These are phyloP conservation scores for Aureobasidium zeae DNA, from an alignment of 2,329 filamentous ascomycete genomes.

Conservation along the genomic window DNA sequence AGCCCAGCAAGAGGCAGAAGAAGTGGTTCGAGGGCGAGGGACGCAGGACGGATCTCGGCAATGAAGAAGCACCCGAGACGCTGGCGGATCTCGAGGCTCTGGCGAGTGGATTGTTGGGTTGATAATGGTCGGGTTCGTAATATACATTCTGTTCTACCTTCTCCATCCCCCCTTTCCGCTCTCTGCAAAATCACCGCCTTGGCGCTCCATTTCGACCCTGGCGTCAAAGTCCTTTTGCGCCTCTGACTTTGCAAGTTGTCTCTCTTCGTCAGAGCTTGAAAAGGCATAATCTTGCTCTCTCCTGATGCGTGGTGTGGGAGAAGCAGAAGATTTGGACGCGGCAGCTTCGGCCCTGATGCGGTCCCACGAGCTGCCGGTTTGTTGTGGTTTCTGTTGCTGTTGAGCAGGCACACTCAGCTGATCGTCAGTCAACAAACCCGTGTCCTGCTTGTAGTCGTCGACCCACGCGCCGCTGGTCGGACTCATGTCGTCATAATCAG, in stretches of 20 bases:
- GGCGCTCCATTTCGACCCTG: conserved; percentile 40
- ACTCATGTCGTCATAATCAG: conserved; percentile 31
- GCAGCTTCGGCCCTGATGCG: conserved; percentile 28
- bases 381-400: neutral
- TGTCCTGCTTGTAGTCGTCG: conserved; percentile 25
- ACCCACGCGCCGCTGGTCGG: conserved; percentile 30
- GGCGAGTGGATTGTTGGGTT: conserved; percentile 57
- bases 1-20: conserved; percentile 56
- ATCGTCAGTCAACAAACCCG: conserved; percentile 26
- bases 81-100: conserved; percentile 70
- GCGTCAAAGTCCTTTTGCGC: conserved; percentile 44
- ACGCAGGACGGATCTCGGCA: conserved; percentile 37
- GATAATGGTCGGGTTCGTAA: no score
- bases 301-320: conserved; percentile 15
- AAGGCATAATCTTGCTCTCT: conserved; percentile 34
- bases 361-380: conserved; percentile 37
- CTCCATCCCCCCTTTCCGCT: conserved; percentile 13
- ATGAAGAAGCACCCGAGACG: conserved; percentile 61
- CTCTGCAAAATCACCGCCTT: conserved; percentile 35
- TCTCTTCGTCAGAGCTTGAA: conserved; percentile 35
- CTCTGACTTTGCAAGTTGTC: conserved; percentile 34
- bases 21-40: conserved; percentile 65
- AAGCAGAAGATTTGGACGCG: neutral
- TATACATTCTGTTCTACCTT: no score
- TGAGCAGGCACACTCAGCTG: conserved; percentile 19